Percentiles rank a stretch among this genome's conserved stretches.
Evolutionary conservation across 805 yeast species (phyloP).

Genomic region (Ogataea ganodermae): DNA sequence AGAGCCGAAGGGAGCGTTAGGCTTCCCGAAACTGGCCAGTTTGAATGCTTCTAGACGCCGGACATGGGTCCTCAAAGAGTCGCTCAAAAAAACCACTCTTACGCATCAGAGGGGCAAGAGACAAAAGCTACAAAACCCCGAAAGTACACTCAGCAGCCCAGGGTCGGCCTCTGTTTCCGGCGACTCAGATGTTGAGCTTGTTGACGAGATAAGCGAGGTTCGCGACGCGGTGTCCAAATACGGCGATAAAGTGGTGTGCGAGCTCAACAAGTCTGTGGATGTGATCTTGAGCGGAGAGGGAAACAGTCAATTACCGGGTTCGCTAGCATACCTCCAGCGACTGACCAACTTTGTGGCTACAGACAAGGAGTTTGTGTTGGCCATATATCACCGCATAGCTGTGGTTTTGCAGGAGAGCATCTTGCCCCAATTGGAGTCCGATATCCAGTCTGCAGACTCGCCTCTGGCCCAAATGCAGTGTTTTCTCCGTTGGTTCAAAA

Average conservation of each 20-base stretch:
- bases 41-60: background rate
- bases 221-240: background rate
- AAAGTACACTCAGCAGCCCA: background rate
- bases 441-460: slow-evolving; percentile 1
- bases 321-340: slow-evolving; percentile 15
- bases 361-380: slow-evolving; percentile 10
- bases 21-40: slow-evolving; percentile 4
- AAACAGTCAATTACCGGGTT: slow-evolving; percentile 9
- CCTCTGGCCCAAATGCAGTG: background rate
- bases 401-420: slow-evolving; percentile 13
- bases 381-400: slow-evolving; percentile 11
- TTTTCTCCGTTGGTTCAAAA: slow-evolving; percentile 11
- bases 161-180: background rate
- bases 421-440: slow-evolving; percentile 9
- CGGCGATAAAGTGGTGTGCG: background rate
- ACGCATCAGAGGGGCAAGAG: slow-evolving; percentile 3
- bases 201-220: background rate
- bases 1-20: background rate
- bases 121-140: slow-evolving; percentile 1
- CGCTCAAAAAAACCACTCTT: background rate
- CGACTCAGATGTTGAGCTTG: background rate
- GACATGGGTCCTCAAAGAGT: background rate
- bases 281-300: slow-evolving; percentile 15
- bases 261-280: slow-evolving; percentile 13
- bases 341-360: slow-evolving; percentile 10